Base-by-base conservation (phyloP, 2,329 filamentous ascomycete species). In the Penicillium occitanis region DNA sequence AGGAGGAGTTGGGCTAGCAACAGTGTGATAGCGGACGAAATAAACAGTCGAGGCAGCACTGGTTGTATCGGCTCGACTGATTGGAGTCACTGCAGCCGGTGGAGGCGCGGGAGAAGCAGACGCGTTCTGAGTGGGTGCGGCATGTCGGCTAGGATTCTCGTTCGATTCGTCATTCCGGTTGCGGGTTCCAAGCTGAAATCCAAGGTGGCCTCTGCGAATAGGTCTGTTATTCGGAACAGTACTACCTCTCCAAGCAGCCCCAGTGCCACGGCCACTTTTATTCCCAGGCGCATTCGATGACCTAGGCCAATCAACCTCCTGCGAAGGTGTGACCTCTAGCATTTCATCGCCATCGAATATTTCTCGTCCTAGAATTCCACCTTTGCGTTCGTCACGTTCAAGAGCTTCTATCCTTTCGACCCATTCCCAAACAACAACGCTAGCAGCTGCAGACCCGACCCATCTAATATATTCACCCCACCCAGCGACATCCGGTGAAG, bases 401-500 rank as follows among this genome's bases (percentile, higher is more conserved):
- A 97, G 79, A 0, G 93, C 92, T 76, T 97, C 93, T 59, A 97
- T 97, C 30, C 93, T 87, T 78, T 97, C 93, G 2, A 97, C 93
- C 93, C 93, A 97, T 78, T 97, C 93, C 93, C 93, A 97, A 1
- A 97, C 93, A 25, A 97, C 91, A n/a, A 97, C 93, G 78, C 92
- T 96, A 33, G 93, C 93, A 1, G 93, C 93, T 0, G 93, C 93
- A 1, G 93, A 93, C 58, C 93, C 93, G n/a, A 97, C 93, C 93
- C 93, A 97, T 73, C 93, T 85, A 55, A 97, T 93, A 74, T 97
- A 97, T 74, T 96, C 93, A 74, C 93, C 93, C 93, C 93, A 97
- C 8, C 91, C 92, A 46, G 91, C 91, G 68, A 97, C 90, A 68
- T 92, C 88, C 30, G 92, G 90, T 72, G 94, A 90, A 8, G 90